Base-by-base conservation (phyloP, 306 rosid species). In the Astragalus membranaceus region DNA sequence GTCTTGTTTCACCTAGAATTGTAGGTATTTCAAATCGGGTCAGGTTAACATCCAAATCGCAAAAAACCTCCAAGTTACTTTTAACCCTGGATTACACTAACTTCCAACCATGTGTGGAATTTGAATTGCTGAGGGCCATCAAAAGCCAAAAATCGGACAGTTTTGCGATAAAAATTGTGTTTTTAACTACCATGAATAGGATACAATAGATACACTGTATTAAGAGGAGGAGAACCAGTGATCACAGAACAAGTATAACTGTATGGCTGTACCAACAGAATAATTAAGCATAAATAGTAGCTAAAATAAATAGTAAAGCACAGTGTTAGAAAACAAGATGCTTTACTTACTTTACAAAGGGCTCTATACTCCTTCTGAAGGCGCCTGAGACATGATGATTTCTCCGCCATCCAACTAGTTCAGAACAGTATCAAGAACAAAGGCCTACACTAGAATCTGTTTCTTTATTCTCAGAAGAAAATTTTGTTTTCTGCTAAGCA, bases 291-390 rank as follows among this genome's bases (percentile, higher is more conserved):
- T 30, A 70, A 41, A 48, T 53, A 10, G 32, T 3, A 7, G 62
- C 39, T 49, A 32, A 75, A 70, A 72, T 10, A 52, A 77, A 55
- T 10, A 67, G 23, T 10, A 15, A 43, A 78, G 26, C 66, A 33
- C 20, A 58, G 63, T 13, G 17, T 65, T 46, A 36, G 62, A 17
- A 10, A 36, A 60, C 77, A 51, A 70, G 67, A 72, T 75, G 44
- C 3, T 80, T 15, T 75, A 88, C 97, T 82, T 83, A 94, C 99
- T 85, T 95, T 95, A 82, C 99, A 95, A 47, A 95, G 91, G n/a
- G 99, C 91, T 87, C 99, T 88, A 65, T 87, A 95, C 84, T 95
- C 99, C 86, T 89, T 95, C 74, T 95, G 99, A 78, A 95, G 95
- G 71, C 97, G 94, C 87, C 89, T 88, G 88, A 87, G 37, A 73